Base-by-base conservation (phyloP, 2,329 filamentous ascomycete species). In the Colletotrichum lini region DNA sequence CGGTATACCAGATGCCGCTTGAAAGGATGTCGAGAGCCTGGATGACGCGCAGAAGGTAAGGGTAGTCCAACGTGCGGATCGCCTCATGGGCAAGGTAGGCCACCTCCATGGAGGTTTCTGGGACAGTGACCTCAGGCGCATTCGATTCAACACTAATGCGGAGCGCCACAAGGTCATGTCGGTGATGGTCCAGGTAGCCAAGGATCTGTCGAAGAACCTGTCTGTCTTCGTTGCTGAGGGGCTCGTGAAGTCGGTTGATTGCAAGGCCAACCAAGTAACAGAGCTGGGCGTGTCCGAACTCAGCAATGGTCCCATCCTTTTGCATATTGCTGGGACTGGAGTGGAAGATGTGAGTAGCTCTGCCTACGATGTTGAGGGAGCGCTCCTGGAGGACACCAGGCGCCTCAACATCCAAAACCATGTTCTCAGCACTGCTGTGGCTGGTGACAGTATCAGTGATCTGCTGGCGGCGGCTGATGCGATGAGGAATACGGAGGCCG, bases 101-200 rank as follows among this genome's bases (percentile, higher is more conserved):
- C 23, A 63, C 40, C 9, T 63, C 60, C 12, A 16, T 8, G 10
- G 15, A 49, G 21, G 45, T 42, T 53, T 30, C 38, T 35, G 60
- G 60, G 12, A 54, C 47, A n/a, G 26, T 30, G 23, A 63, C 38
- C 4, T 54, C 16, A n/a, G 38, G 49, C 50, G 35, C 38, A 18
- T 23, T 54, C 16, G 49, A 30, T 18, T 63, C 60, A 49, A 63
- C 50, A 53, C 38, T 63, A 23, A 63, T 63, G 47, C 49, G 9
- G 38, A 13, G 40, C 35, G 18, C 21, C 26, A 53, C 38, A 6
- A 63, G 60, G 16, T 30, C 47, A 38, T 63, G 30, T 26, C 49
- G 40, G 4, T n/a, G 49, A 0, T 52, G 49, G 1, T 63, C 49
- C 23, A 63, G 12, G 2, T 35, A 30, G 15, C 18, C 10, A 12